A percentile compares a stretch with the other conserved stretches of the same genome.
phyloP scores from a whole-genome alignment of 2,329 filamentous ascomycete species.

The Botrytis tulipae region DNA sequence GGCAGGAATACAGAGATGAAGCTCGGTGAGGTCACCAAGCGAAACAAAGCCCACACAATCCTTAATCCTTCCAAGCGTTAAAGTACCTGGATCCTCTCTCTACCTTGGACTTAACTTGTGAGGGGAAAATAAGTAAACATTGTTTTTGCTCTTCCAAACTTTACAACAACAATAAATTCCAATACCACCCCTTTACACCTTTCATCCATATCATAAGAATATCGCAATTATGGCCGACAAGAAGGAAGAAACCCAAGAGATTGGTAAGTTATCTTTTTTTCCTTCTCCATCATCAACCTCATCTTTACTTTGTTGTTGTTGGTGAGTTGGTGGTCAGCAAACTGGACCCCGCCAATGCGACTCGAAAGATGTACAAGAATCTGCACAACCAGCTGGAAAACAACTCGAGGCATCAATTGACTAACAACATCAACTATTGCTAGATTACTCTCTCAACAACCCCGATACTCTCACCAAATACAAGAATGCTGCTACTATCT shows the following conservation, averaged over 20 bases:
- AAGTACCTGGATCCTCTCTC: neutral
- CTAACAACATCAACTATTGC: neutral
- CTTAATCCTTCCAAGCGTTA: conserved; percentile 1
- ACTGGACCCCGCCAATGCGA: conserved; percentile 37
- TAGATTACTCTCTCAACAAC: conserved; percentile 88
- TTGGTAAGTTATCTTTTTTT: conserved; percentile 40
- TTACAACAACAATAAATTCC: neutral
- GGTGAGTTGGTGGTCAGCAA: conserved; percentile 26
- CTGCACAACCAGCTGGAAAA: neutral
- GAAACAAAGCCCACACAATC: conserved; percentile 14
- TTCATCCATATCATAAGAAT: neutral
- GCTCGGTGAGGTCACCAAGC: conserved; percentile 16
- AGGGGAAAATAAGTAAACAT: conserved; percentile 11
- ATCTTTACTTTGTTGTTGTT: conserved; percentile 27
- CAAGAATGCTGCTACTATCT: conserved; percentile 93
- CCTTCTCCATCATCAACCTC: conserved; percentile 20
- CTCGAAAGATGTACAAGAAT: conserved; percentile 17
- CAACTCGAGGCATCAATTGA: neutral
- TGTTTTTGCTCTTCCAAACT: neutral
- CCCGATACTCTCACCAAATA: conserved; percentile 97
- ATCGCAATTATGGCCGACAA: conserved; percentile 43
- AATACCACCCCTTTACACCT: neutral
- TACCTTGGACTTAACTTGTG: neutral
- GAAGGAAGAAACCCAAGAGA: conserved; percentile 42
- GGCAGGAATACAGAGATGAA: neutral